Conservation (phyloP, 257 asterid genomes). For the Solanum tacnaense region DNA sequence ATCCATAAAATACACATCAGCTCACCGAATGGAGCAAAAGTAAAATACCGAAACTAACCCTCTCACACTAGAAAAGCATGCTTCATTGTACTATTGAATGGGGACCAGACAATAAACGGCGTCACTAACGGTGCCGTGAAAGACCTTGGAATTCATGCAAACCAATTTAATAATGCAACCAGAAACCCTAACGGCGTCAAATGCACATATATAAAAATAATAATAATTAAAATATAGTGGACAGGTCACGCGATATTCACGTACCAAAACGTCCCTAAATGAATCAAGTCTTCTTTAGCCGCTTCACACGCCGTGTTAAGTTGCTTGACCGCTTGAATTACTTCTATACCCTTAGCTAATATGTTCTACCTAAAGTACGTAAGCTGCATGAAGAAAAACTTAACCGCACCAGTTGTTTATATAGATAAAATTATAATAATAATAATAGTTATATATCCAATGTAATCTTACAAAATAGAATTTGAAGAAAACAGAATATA, state of each 20-base stretch:
- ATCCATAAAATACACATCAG: neutral
- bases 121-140: neutral
- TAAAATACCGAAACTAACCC: neutral
- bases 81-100: neutral
- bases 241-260: neutral
- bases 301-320: neutral
- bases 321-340: neutral
- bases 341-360: neutral
- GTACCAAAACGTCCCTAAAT: neutral
- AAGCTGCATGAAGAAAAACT: neutral
- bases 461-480: neutral
- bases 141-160: neutral
- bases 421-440: neutral
- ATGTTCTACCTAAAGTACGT: neutral
- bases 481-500: neutral
- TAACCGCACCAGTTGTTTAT: neutral
- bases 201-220: neutral
- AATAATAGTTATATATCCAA: neutral
- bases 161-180: neutral
- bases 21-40: slow-evolving; percentile 1
- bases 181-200: neutral
- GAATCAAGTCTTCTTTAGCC: neutral
- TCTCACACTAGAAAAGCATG: neutral
- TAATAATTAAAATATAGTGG: neutral
- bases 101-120: slow-evolving; percentile 10